phyloP scores from a whole-genome alignment of 2,329 filamentous ascomycete species.

The Sarocladium brachiariae region DNA sequence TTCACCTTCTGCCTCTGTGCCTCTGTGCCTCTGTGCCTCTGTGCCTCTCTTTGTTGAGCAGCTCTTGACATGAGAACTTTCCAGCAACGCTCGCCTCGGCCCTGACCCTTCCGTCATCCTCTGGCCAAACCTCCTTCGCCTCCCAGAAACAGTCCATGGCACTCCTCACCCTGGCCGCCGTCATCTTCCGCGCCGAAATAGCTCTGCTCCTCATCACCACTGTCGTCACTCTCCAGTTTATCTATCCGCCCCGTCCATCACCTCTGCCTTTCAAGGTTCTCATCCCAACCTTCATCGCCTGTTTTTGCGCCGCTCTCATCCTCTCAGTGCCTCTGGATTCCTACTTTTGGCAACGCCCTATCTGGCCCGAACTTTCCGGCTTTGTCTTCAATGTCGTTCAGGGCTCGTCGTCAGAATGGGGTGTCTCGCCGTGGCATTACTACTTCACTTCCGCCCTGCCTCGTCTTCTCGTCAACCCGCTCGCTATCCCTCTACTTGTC shows the following conservation, averaged over 20 bases:
- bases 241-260: constrained; percentile 19
- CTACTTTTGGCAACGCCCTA: constrained; percentile 81
- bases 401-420: constrained; percentile 81
- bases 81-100: constrained; percentile 59
- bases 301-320: constrained; percentile 58
- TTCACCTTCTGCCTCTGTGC: too few relatives aligned
- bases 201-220: constrained; percentile 70
- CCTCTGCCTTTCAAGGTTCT: constrained; percentile 50
- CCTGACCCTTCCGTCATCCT: constrained; percentile 33
- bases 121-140: constrained; percentile 19
- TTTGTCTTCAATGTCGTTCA: constrained; percentile 90
- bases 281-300: constrained; percentile 57
- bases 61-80: background rate
- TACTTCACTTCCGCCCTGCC: constrained; percentile 81
- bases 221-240: constrained; percentile 56
- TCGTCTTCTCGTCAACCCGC: constrained; percentile 75
- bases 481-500: constrained; percentile 50
- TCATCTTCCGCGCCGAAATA: constrained; percentile 85
- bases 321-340: constrained; percentile 75
- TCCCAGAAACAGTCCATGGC: constrained; percentile 60
- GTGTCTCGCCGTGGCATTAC: constrained; percentile 75
- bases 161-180: constrained; percentile 70
- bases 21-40: background rate
- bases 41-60: background rate
- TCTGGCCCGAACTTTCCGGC: constrained; percentile 86